Base-by-base conservation (phyloP, 441 rosid species). In the California macrophylla region DNA sequence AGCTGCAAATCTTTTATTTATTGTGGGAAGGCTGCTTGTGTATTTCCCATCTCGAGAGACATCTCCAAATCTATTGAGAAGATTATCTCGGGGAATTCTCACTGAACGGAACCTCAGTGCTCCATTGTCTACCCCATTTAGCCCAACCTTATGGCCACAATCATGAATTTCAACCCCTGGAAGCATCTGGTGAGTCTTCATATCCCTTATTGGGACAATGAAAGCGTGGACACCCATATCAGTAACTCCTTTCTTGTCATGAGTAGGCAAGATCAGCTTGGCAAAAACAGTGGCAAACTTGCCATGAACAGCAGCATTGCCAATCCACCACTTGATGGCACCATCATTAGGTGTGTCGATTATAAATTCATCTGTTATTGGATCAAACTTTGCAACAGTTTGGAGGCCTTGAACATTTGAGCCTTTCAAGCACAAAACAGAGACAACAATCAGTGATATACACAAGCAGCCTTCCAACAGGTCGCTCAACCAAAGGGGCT, bases 271-370 rank as follows among this genome's bases (percentile, higher is more conserved):
- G 73, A 90, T 72, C 64, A 92, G 81, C 82, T 75, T 90, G 42
- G 99, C 97, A 69, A 94, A 94, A 79, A 92, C 99, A 63, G 90
- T 81, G n/a, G 97, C 99, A 54, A 94, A 90, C 82, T 89, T 94
- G 5, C 99, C 99, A 76, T 94, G 97, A 74, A 90, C 96, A 4
- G 98, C 98, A 64, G 98, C 98, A 77, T 94, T 94, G 52, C 99
- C 99, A 77, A 94, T 94, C 99, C 99, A 92, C 99, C 99, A 94
- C 77, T 94, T 94, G 74, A 92, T 92, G 40, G 98, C 98, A 66
- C 99, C 98, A 38, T 94, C 97, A 74, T 90, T 75, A 38, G 97
- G 97, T 13, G 99, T 94, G 77, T 89, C 79, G 16, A 92, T 85
- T 60, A 92, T 62, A 64, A 94, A 94, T 69, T 92, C 97, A 64